A percentile compares a stretch with the other conserved stretches of the same genome.
These are phyloP conservation scores for Amyloporia xantha DNA, from an alignment of 768 basidiomycete species.

Conservation along the genomic window DNA sequence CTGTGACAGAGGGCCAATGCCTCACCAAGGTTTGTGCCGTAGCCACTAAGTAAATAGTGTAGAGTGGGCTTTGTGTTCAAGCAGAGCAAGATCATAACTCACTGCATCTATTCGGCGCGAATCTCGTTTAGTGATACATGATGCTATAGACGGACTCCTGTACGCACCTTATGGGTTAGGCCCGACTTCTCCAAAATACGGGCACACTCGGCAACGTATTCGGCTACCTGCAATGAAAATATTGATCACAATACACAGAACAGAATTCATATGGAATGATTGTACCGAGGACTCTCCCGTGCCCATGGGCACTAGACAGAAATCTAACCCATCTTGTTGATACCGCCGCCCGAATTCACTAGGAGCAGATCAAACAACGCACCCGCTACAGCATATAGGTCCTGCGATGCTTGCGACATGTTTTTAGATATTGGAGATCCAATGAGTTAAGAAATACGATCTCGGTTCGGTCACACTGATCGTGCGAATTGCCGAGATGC, in stretches of 20 bases:
- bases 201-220: constrained; percentile 78
- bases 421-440: neutral
- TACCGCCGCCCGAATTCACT: constrained; percentile 2
- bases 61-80: neutral
- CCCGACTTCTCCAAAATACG: constrained; percentile 78
- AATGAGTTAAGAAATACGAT: neutral
- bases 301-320: constrained; percentile 85
- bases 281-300: constrained; percentile 65
- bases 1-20: too few species aligned
- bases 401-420: constrained; percentile 12
- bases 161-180: constrained; percentile 69
- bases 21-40: constrained; percentile 83
- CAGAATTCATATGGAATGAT: neutral
- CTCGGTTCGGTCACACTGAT: neutral
- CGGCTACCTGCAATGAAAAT: constrained; percentile 48
- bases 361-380: constrained; percentile 6
- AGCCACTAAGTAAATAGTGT: constrained; percentile 48
- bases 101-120: constrained; percentile 58
- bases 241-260: constrained; percentile 23
- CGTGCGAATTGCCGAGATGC: too few species aligned
- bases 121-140: neutral
- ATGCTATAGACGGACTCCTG: neutral
- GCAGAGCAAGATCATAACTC: constrained; percentile 22
- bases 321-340: constrained; percentile 42
- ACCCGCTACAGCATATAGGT: constrained; percentile 80